Evolutionary conservation across 495 filamentous ascomycete species (phyloP), one percentile per base, ranked within the genome.

Genomic region (Haplographium delicatum): DNA sequence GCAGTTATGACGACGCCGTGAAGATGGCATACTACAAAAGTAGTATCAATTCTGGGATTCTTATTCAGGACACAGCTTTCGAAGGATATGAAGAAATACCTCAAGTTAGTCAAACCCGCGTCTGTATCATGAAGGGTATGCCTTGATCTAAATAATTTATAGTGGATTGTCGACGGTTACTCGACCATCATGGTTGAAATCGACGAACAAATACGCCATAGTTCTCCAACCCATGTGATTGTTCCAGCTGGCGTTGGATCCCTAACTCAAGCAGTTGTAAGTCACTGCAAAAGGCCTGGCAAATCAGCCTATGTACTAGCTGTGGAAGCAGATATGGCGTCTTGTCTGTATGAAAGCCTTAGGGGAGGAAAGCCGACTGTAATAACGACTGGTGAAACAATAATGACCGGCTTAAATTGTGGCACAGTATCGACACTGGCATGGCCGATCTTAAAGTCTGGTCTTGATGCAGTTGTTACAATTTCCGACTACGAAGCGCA

Each of bases 141-240:
- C n/a, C n/a, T n/a, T n/a, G n/a, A n/a, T n/a, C n/a, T n/a, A n/a
- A n/a, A n/a, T n/a, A n/a, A n/a, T n/a, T n/a, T n/a, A n/a, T n/a
- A n/a, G 56, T 87, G 83, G 82, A 82, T 89, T 22, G 78, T 85
- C 1, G 82, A 86, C 10, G 85, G 85, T 5, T 89, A 89, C 57
- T 72, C 70, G n/a, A 85, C 82, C 0, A 80, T 86, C 77, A 68
- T 87, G 57, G 47, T 60, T 5, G 85, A 89, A 59, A 67, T 72
- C 3, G 82, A 85, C 24, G 62, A 66, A 7, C 82, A 86, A 53
- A 50, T 83, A 11, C n/a, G 31, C 16, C 15, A 19, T 2, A n/a
- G 27, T 5, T 18, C 2, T 7, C 37, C 39, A 3, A 48, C 45
- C 6, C 31, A 39, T 25, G 25, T 31, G 4, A n/a, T 44, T 5